Percentiles rank a stretch among this genome's conserved stretches.
phyloP scores from a whole-genome alignment of 345 rosid genomes.

The Hevea brasiliensis region DNA sequence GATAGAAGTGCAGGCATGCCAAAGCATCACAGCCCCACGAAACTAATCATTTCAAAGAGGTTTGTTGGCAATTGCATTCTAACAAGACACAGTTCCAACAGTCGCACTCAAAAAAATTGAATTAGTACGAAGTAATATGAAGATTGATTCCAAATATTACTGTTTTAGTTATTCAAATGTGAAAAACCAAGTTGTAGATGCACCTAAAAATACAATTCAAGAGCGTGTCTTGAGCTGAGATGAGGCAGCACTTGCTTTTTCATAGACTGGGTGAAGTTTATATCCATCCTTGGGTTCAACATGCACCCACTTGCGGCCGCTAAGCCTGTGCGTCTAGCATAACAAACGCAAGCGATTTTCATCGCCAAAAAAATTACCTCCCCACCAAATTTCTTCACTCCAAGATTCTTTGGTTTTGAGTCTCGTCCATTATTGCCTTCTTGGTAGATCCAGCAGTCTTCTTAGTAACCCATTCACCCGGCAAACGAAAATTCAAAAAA shows the following conservation, averaged over 20 bases:
- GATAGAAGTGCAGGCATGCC: too few species aligned
- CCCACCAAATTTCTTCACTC: conserved; percentile 91
- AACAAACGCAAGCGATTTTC: too few species aligned
- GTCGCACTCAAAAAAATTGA: background rate
- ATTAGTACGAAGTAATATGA: background rate
- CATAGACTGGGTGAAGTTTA: conserved; percentile 69
- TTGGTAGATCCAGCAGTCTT: conserved; percentile 82
- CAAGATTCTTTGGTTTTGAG: conserved; percentile 85
- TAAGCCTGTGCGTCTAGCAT: conserved; percentile 61
- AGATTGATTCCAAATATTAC: background rate
- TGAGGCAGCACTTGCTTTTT: conserved; percentile 13
- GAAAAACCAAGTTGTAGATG: too few species aligned
- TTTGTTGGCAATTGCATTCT: background rate
- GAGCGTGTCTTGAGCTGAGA: conserved; percentile 14
- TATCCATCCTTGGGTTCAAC: conserved; percentile 74
- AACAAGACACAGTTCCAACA: background rate
- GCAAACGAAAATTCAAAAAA: conserved; percentile 50
- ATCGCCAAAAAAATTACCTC: conserved; percentile 58
- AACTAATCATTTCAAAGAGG: too few species aligned
- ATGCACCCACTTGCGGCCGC: conserved; percentile 77
- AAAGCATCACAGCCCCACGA: too few species aligned
- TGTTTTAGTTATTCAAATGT: too few species aligned
- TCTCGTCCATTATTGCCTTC: conserved; percentile 78
- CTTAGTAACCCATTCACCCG: conserved; percentile 93
- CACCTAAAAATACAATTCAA: background rate